phyloP scores from a whole-genome alignment of 805 yeast species.

The Yamadazyma philogaea region DNA sequence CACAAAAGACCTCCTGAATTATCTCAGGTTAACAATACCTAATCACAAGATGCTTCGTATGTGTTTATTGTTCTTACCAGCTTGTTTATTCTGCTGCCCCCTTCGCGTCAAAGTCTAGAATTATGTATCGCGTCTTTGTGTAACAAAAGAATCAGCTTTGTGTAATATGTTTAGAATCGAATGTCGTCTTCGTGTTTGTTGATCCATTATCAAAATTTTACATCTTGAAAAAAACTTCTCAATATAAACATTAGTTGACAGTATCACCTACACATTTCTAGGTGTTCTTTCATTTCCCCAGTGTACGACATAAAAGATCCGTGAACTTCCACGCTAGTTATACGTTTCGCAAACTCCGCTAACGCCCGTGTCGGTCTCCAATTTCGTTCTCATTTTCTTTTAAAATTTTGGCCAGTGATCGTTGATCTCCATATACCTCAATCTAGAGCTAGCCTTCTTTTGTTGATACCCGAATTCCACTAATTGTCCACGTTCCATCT shows the following conservation, averaged over 20 bases:
- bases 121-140: constrained; percentile 1
- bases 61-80: not conserved
- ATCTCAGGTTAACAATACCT: not conserved
- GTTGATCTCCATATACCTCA: not conserved
- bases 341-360: no score
- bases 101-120: constrained; percentile 1
- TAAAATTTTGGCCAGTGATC: not conserved
- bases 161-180: not conserved
- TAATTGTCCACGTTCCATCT: not conserved
- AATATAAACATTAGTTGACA: constrained; percentile 7
- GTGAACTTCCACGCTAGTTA: not conserved
- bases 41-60: not conserved
- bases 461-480: not conserved
- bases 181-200: constrained; percentile 4
- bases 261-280: not conserved
- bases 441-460: not conserved
- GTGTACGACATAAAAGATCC: not conserved
- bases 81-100: not conserved
- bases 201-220: constrained; percentile 1
- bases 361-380: no score
- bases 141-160: not conserved
- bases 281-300: not conserved
- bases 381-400: no score
- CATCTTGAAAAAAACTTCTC: constrained; percentile 5
- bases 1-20: not conserved